A percentile compares a stretch with the other conserved stretches of the same genome.
Conservation (phyloP, 495 filamentous ascomycete species). For the Clohesyomyces aquaticus region DNA sequence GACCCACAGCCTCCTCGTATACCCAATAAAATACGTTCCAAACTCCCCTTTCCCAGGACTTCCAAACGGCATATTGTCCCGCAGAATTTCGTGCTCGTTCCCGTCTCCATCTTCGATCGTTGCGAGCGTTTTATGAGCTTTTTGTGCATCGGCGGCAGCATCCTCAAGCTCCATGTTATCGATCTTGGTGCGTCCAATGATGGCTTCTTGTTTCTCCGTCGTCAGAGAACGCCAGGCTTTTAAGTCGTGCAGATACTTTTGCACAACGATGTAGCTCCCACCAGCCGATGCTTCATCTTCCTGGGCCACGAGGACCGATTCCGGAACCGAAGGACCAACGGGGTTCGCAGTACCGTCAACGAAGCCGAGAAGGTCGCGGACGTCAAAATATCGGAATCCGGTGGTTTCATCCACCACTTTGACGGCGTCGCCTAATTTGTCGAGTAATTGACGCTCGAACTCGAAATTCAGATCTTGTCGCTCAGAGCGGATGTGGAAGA, state of each 20-base stretch:
- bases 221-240: constrained; percentile 52
- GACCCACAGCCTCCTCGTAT: constrained; percentile 59
- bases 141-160: constrained; percentile 51
- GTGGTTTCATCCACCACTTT: constrained; percentile 56
- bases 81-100: constrained; percentile 57
- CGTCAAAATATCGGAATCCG: constrained; percentile 64
- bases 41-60: constrained; percentile 57
- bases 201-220: constrained; percentile 58
- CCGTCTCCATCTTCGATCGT: constrained; percentile 60
- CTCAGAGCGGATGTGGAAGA: constrained; percentile 63
- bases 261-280: constrained; percentile 62
- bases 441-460: constrained; percentile 59
- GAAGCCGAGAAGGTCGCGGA: constrained; percentile 62
- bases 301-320: constrained; percentile 52
- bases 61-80: constrained; percentile 66
- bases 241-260: constrained; percentile 63
- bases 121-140: constrained; percentile 58
- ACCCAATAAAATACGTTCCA: constrained; percentile 65
- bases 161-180: constrained; percentile 62
- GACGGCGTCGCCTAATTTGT: constrained; percentile 54
- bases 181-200: constrained; percentile 61
- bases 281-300: constrained; percentile 50
- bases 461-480: constrained; percentile 62
- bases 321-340: constrained; percentile 53
- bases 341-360: constrained; percentile 65